Evolutionary conservation across 2,329 filamentous ascomycete species (phyloP), one percentile per base, ranked within the genome.

Genomic region (Colletotrichum eremochloae): DNA sequence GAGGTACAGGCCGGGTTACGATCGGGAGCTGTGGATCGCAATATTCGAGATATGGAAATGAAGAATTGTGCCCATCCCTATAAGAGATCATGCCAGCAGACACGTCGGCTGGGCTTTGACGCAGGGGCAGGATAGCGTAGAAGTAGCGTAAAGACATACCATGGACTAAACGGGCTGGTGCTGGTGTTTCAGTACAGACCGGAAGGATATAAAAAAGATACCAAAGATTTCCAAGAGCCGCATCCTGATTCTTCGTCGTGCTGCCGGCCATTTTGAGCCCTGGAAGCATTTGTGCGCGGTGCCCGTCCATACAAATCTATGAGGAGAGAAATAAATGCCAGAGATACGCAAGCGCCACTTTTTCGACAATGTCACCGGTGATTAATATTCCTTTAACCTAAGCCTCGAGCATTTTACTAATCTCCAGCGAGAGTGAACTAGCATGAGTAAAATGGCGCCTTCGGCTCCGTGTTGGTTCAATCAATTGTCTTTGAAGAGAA

Each of bases 191-290:
- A 44, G 48, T 29, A 9, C 8, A 31, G 46, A 18, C 36, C 40
- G 12, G 14, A 48, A 64, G 57, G 31, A 56, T 12, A 67, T 38
- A 40, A 38, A 57, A 36, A 67, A 70, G 68, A 67, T 70, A 70
- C 68, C 68, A 70, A n/a, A 18, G 14, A 40, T 60, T 8, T 52
- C 36, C 5, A 63, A 15, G 20, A 40, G 36, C 14, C 46, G 46
- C 24, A 52, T 63, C 33, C n/a, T 38, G 36, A 42, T 20, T 15
- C n/a, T 31, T 52, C 33, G 15, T 36, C 31, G 9, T 50, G n/a
- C 33, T 63, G 14, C 18, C 24, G 46, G 46, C 46, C 33, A 18
- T 29, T 52, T 42, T 9, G 14, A 58, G 33, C 24, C 14, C n/a
- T 5, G 36, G 24, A 42, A 40, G 14, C 7, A 11, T 11, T 20